These are phyloP conservation scores for Nemania bipapillata DNA, from an alignment of 2,329 filamentous ascomycete genomes.

Conservation along the genomic window DNA sequence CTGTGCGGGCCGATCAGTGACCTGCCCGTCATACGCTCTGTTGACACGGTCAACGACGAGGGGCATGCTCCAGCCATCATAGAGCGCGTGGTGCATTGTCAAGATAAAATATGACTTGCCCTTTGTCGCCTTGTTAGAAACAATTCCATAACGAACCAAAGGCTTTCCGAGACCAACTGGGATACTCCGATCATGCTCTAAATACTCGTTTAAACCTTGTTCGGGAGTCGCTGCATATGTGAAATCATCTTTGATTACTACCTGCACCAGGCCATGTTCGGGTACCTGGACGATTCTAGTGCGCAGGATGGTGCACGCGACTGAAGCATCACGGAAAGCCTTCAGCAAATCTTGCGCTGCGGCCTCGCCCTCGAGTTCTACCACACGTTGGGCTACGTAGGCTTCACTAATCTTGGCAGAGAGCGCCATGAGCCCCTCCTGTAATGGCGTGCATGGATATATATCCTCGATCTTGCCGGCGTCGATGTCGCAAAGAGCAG, in stretches of 20 bases:
- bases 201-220: constrained; percentile 54
- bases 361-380: constrained; percentile 54
- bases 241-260: constrained; percentile 57
- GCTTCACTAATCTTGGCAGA: constrained; percentile 62
- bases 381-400: constrained; percentile 64
- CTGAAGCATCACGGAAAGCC: constrained; percentile 57
- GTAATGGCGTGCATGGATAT: constrained; percentile 65
- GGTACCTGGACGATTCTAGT: constrained; percentile 62
- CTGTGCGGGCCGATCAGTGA: constrained; percentile 52
- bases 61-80: constrained; percentile 68
- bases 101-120: constrained; percentile 60
- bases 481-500: constrained; percentile 55
- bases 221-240: constrained; percentile 50
- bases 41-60: constrained; percentile 62
- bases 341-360: constrained; percentile 55
- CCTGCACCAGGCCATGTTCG: constrained; percentile 59
- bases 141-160: constrained; percentile 60
- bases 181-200: constrained; percentile 55
- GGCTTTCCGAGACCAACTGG: constrained; percentile 59
- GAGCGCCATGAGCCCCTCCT: constrained; percentile 66
- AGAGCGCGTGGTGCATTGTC: constrained; percentile 66
- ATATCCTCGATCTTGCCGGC: constrained; percentile 59
- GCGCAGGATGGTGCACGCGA: constrained; percentile 57
- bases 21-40: constrained; percentile 55
- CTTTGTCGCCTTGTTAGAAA: constrained; percentile 48